phyloP scores from a whole-genome alignment of 495 filamentous ascomycete species.

The Penicillium atrosanguineum region DNA sequence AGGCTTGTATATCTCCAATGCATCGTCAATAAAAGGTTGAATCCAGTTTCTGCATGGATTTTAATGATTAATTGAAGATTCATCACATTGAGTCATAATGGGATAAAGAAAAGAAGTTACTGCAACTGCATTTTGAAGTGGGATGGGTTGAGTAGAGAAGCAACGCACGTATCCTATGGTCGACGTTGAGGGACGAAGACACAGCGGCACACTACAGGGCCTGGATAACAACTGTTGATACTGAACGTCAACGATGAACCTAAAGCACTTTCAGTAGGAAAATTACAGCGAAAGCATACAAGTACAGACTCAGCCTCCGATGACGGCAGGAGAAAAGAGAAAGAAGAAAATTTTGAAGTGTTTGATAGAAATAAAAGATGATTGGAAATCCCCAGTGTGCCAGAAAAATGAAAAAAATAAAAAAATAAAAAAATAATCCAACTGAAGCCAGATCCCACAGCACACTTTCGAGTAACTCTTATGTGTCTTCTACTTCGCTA shows the following conservation, averaged over 20 bases:
- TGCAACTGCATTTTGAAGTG: background rate
- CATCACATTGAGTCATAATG: background rate
- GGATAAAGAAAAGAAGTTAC: background rate
- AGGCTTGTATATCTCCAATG: constrained; percentile 30
- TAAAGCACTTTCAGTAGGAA: background rate
- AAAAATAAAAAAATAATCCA: background rate
- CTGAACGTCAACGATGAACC: background rate
- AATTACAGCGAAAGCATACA: background rate
- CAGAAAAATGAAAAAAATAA: background rate
- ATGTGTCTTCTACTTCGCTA: constrained; percentile 1
- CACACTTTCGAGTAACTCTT: constrained; percentile 6
- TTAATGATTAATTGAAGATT: background rate
- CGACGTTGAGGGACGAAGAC: background rate
- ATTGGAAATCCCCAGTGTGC: background rate
- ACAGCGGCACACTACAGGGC: background rate
- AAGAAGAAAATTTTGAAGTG: background rate
- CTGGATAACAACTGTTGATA: background rate
- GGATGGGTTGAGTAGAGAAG: background rate
- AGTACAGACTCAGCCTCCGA: background rate
- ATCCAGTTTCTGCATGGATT: background rate
- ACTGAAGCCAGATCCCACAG: constrained; percentile 1
- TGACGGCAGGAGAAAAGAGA: background rate
- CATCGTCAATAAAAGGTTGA: constrained; percentile 16
- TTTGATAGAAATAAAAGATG: constrained; percentile 7
- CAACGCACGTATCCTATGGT: background rate